These are phyloP conservation scores for Trypanosoma scelopori DNA, from an alignment of 208 protist genomes.

Conservation along the genomic window DNA sequence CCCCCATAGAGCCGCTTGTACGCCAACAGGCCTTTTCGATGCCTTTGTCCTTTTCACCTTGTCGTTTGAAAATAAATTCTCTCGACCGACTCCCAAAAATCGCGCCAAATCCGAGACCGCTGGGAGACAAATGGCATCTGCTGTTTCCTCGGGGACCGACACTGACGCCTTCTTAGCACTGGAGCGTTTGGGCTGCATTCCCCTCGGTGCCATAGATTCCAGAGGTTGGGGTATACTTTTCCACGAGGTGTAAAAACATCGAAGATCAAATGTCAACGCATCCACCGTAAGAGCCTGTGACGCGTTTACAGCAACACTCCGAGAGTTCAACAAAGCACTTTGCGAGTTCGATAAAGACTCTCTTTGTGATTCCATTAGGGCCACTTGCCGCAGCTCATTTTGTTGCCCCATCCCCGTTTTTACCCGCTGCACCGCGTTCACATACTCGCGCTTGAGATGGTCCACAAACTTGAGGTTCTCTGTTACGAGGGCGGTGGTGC, in stretches of 20 bases:
- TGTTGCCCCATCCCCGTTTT: slow-evolving; percentile 9
- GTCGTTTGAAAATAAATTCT: neutral
- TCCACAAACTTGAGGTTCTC: neutral
- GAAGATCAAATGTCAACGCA: neutral
- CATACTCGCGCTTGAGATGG: slow-evolving; percentile 20
- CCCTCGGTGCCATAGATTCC: neutral
- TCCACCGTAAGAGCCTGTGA: neutral
- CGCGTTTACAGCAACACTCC: neutral
- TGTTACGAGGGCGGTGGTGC: neutral
- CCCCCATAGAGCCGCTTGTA: too few relatives aligned
- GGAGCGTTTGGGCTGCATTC: neutral
- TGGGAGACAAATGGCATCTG: neutral
- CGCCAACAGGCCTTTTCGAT: too few relatives aligned
- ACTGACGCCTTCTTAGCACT: neutral
- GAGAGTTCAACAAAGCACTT: neutral
- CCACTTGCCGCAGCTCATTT: slow-evolving; percentile 8
- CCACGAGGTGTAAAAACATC: neutral
- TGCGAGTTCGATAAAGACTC: neutral
- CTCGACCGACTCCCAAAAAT: slow-evolving; percentile 3
- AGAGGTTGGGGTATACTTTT: neutral
- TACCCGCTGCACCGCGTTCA: slow-evolving; percentile 8
- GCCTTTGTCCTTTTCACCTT: neutral
- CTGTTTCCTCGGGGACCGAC: neutral
- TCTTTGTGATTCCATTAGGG: neutral
- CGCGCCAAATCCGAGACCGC: neutral